Evolutionary conservation across 352 stramenopile genomes (phyloP).

Genomic region (Pythium phragmiticola): DNA sequence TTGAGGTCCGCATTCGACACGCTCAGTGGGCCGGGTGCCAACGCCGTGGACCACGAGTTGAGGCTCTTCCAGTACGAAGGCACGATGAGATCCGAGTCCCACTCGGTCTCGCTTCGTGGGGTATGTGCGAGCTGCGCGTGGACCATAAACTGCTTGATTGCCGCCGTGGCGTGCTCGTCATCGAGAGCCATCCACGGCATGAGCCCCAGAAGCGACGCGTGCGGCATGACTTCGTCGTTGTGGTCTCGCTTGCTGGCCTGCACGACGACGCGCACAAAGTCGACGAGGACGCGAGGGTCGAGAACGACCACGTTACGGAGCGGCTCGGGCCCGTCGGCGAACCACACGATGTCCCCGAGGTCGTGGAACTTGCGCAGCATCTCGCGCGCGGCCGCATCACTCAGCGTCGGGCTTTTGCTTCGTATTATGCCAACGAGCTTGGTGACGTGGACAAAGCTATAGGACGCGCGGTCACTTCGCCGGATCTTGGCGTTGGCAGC

Average conservation of each 20-base stretch:
- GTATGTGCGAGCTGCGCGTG: conserved; percentile 9
- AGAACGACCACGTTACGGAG: conserved; percentile 1
- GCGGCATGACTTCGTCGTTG: conserved; percentile 1
- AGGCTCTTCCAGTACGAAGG: neutral
- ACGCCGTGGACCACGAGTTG: neutral
- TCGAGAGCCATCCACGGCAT: neutral
- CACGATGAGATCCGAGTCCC: conserved; percentile 17
- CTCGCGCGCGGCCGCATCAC: neutral
- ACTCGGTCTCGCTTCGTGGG: conserved; percentile 4
- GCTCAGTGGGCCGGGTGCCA: too few species aligned
- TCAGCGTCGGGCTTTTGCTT: neutral
- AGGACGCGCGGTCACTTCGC: neutral
- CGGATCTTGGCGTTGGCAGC: neutral
- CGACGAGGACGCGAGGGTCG: neutral
- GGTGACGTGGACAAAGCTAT: neutral
- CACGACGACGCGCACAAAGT: conserved; percentile 5
- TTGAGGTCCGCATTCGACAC: neutral
- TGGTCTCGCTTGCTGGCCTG: neutral
- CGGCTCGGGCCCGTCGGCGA: neutral
- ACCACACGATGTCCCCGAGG: conserved; percentile 9
- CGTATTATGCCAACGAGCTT: neutral
- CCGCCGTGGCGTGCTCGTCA: conserved; percentile 1
- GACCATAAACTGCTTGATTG: conserved; percentile 24
- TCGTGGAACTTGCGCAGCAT: conserved; percentile 10
- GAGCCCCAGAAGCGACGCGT: neutral